Evolutionary conservation across 441 rosid genomes (phyloP).

Genomic region (Gossypium schwendimanii): DNA sequence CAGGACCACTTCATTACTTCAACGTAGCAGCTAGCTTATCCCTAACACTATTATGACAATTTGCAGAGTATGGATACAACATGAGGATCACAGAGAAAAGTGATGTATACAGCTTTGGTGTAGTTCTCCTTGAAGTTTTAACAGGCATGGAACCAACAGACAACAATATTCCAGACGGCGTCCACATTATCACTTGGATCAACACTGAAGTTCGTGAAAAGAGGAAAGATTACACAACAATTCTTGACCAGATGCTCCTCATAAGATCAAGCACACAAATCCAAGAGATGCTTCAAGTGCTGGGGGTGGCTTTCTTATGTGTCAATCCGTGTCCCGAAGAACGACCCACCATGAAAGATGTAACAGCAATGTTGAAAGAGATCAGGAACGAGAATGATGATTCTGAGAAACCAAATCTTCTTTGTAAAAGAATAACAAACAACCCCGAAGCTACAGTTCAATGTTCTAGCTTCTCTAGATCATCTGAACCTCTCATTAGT

Average conservation of each 20-base stretch:
- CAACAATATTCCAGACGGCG: constrained; percentile 50
- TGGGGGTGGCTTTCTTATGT: constrained; percentile 82
- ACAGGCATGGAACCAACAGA: constrained; percentile 74
- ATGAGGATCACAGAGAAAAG: constrained; percentile 72
- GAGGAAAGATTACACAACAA: constrained; percentile 44
- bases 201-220: constrained; percentile 54
- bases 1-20: too few species aligned
- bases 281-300: constrained; percentile 83
- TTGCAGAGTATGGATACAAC: constrained; percentile 71
- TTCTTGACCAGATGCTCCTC: constrained; percentile 57
- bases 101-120: constrained; percentile 87
- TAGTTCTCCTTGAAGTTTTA: constrained; percentile 69
- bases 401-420: constrained; percentile 35
- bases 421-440: constrained; percentile 20
- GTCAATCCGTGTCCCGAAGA: constrained; percentile 65
- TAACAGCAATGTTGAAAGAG: constrained; percentile 73
- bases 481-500: constrained; percentile 55
- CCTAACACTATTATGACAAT: neutral
- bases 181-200: constrained; percentile 72
- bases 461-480: constrained; percentile 59
- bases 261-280: constrained; percentile 48
- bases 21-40: too few species aligned
- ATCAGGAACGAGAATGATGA: constrained; percentile 56
- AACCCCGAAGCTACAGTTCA: constrained; percentile 33
- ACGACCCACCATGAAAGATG: constrained; percentile 85